Percentiles rank a stretch among this genome's conserved stretches.
phyloP scores from a whole-genome alignment of 2,329 filamentous ascomycete genomes.

The Talaromyces albobiverticillius region DNA sequence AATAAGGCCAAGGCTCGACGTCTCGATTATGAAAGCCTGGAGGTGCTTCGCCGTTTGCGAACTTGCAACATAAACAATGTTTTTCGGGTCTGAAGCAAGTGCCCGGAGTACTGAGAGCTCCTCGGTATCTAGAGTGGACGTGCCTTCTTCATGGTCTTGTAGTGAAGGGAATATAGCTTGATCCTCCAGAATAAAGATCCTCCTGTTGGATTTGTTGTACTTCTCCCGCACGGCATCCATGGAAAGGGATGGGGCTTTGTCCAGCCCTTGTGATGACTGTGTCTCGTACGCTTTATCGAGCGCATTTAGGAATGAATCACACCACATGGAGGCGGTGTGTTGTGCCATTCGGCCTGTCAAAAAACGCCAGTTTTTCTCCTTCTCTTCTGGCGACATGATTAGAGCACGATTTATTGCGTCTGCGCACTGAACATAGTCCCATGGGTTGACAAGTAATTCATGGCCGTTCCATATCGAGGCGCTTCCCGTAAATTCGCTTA shows the following conservation, averaged over 20 bases:
- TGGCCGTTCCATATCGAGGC: conserved; percentile 76
- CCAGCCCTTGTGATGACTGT: conserved; percentile 75
- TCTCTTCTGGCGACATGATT: conserved; percentile 75
- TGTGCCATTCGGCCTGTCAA: conserved; percentile 69
- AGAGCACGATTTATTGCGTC: conserved; percentile 78
- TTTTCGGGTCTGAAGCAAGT: conserved; percentile 70
- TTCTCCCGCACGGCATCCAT: conserved; percentile 59
- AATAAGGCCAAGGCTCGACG: conserved; percentile 76
- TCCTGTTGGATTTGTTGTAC: conserved; percentile 63
- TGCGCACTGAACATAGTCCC: conserved; percentile 85
- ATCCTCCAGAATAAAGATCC: conserved; percentile 86
- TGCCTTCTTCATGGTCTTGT: conserved; percentile 45
- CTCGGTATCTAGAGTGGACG: not conserved
- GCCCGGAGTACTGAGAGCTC: conserved; percentile 31
- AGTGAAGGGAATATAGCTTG: conserved; percentile 81
- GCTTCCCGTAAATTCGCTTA: conserved; percentile 93
- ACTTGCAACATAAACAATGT: conserved; percentile 88
- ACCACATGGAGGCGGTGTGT: conserved; percentile 82
- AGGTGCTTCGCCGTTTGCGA: conserved; percentile 79
- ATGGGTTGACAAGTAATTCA: conserved; percentile 84
- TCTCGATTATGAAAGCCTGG: conserved; percentile 71
- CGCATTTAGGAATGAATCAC: conserved; percentile 64
- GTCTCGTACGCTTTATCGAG: conserved; percentile 73
- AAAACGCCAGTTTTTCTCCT: conserved; percentile 67
- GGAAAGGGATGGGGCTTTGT: conserved; percentile 76